phyloP scores from a whole-genome alignment of 352 stramenopile species.

The Globisporangium megalacanthum region DNA sequence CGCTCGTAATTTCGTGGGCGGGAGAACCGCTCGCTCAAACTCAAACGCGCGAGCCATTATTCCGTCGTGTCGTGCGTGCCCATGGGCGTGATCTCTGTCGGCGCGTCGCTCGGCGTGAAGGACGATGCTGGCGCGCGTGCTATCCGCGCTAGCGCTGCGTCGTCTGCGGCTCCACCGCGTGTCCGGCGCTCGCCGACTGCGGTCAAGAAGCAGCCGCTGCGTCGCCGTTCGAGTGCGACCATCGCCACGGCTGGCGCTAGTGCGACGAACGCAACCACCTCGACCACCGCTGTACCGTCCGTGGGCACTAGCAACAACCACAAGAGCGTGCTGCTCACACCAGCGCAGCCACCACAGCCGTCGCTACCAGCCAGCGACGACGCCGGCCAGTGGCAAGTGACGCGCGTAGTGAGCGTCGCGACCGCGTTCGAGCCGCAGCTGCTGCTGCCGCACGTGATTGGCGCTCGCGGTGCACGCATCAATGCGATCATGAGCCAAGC shows the following conservation, averaged over 20 bases:
- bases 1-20: too few relatives aligned
- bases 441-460: slow-evolving; percentile 46
- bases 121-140: slow-evolving; percentile 15
- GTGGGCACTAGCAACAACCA: slow-evolving; percentile 2
- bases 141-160: background rate
- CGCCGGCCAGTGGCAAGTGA: slow-evolving; percentile 14
- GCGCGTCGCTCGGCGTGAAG: slow-evolving; percentile 66
- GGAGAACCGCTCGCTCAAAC: background rate
- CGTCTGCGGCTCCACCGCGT: slow-evolving; percentile 4
- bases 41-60: background rate
- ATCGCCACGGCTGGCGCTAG: too few relatives aligned
- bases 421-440: slow-evolving; percentile 34
- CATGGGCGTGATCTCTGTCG: slow-evolving; percentile 80
- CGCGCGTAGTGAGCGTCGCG: slow-evolving; percentile 29
- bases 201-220: background rate
- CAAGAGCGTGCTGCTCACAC: background rate
- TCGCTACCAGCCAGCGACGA: slow-evolving; percentile 3
- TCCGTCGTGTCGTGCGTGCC: too few relatives aligned
- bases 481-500: slow-evolving; percentile 55
- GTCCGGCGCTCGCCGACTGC: background rate
- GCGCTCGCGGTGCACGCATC: slow-evolving; percentile 37
- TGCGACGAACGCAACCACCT: too few relatives aligned
- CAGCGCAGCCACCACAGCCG: background rate
- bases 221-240: background rate
- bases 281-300: background rate